Evolutionary conservation across 306 rosid species (phyloP), one percentile per base, ranked within the genome.

Genomic region (Vicia faba): DNA sequence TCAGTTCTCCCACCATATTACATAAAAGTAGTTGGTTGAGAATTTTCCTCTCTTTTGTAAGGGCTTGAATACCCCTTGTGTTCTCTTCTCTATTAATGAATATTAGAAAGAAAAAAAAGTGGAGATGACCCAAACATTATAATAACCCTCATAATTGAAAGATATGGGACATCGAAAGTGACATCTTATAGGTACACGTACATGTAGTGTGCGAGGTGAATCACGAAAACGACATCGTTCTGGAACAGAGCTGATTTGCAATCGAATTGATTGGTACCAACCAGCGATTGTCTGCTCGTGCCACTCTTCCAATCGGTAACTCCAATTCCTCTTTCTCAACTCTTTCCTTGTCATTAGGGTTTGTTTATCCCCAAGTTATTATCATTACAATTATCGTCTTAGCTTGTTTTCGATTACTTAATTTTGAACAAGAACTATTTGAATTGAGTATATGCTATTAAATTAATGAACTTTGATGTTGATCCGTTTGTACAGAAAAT

Each of bases 161-260:
- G n/a, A n/a, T n/a, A n/a, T n/a, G n/a, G n/a, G n/a, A n/a, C n/a
- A n/a, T n/a, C 23, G 23, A 20, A 20, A 20, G 1, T 38, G 36
- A 62, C 51, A 40, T 20, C 20, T 25, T n/a, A 3, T 5, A 41
- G 45, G 20, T 48, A 33, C 51, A 11, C 33, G 1, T 48, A 33
- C 51, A 11, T 33, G 1, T 41, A 55, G 35, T 72, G 71, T 64
- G 62, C n/a, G 53, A 72, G 20, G 53, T 14, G 57, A 40, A 39
- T 11, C 35, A 76, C 0, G n/a, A 8, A 63, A 2, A 53, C 76
- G 72, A 70, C 63, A 40, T 53, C 62, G 81, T 70, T 64, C 35
- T 35, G 12, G 1, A 10, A 8, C 10, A 25, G 55, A 44, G 25
- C 19, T 11, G n/a, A 28, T 28, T 56, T 25, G 62, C 19, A 7